phyloP scores from a whole-genome alignment of 192 early-diverging fungal species.

The Coemansia sp. region DNA sequence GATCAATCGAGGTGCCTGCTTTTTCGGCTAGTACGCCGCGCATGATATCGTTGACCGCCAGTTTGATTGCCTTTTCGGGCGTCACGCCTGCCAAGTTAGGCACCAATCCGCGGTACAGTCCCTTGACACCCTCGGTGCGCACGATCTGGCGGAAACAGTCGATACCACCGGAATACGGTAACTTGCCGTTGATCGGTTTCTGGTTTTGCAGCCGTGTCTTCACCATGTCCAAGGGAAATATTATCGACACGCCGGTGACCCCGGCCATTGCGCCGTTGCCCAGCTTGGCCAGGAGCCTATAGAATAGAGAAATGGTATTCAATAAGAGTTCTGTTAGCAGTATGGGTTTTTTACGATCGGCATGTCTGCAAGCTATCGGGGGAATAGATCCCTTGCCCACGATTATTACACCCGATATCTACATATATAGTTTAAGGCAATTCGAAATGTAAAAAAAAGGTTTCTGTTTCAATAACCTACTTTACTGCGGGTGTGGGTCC shows the following conservation, averaged over 20 bases:
- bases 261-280: conserved; percentile 64
- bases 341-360: too few relatives aligned
- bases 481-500: conserved; percentile 36
- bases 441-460: not conserved
- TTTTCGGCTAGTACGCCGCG: conserved; percentile 69
- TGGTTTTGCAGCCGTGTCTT: conserved; percentile 73
- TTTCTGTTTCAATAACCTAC: conserved; percentile 14
- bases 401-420: too few relatives aligned
- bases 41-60: conserved; percentile 59
- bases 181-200: conserved; percentile 49
- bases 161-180: conserved; percentile 57
- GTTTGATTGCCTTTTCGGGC: conserved; percentile 88
- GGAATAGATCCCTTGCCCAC: too few relatives aligned
- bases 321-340: not conserved
- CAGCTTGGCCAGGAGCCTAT: conserved; percentile 52
- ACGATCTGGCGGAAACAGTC: conserved; percentile 89
- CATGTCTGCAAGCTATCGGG: too few relatives aligned
- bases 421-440: not conserved
- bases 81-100: conserved; percentile 91
- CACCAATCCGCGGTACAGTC: conserved; percentile 92
- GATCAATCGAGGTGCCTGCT: conserved; percentile 37
- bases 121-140: conserved; percentile 82
- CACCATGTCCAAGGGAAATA: conserved; percentile 72
- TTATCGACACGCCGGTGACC: conserved; percentile 61
- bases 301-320: not conserved